Evolutionary conservation across 2,329 filamentous ascomycete genomes (phyloP), one percentile per base, ranked within the genome.

Genomic region (Fusarium dimerum): DNA sequence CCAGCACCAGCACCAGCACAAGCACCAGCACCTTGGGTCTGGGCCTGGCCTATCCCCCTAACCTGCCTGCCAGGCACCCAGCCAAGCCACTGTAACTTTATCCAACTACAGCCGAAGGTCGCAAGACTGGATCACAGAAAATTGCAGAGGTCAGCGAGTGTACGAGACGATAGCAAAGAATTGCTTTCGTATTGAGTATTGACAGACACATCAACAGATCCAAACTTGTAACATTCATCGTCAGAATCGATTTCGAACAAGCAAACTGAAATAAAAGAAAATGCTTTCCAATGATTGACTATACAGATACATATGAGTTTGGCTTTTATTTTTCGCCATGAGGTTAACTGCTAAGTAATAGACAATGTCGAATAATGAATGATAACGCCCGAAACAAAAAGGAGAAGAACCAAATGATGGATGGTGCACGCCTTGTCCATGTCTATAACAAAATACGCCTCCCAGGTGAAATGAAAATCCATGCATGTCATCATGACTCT

Each of bases 401-500:
- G 20, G 4, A 26, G 20, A 36, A 36, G 13, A 12, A 11, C 32
- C 32, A 36, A 36, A 12, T 36, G 32, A 36, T 15, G 32, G 32
- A 36, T 36, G 9, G 32, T 48, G 46, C 57, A 51, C 29, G 45
- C 54, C 44, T 29, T 59, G 45, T 48, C 51, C 50, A 13, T 34
- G 39, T 60, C 57, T 60, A 58, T 60, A 43, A 11, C 43, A 40
- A 54, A 26, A 54, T 45, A 41, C 55, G 45, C 53, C 48, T 40
- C 50, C 45, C 52, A 46, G 50, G 50, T 40, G 38, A 49, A 43
- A 43, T 15, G 7, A 26, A 61, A 56, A 40, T 56, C 16, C 40
- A 46, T 59, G 47, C 58, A 50, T 61, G 44, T 61, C 58, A 52
- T 61, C 58, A 48, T 61, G 52, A 56, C 52, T 55, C 55, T 58